A percentile compares a stretch with the other conserved stretches of the same genome.
These are phyloP conservation scores for Syzygium oleosum DNA, from an alignment of 345 rosid species.

Conservation along the genomic window DNA sequence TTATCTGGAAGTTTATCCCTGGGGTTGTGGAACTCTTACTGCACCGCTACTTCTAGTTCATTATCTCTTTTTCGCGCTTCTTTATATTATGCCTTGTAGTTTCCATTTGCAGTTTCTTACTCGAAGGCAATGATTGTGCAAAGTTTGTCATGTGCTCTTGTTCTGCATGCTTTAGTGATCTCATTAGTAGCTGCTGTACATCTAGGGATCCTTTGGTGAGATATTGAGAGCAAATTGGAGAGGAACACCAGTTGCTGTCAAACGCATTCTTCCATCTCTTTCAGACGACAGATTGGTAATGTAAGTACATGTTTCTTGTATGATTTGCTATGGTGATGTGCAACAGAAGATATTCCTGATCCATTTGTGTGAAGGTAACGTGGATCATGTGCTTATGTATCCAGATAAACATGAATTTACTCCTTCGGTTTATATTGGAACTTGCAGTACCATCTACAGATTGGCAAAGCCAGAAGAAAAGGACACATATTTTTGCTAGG, in stretches of 20 bases:
- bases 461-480: not conserved
- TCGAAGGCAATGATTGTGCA: not conserved
- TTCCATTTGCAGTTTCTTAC: not conserved
- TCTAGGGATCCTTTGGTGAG: constrained; percentile 97
- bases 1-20: not conserved
- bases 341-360: not conserved
- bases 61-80: not conserved
- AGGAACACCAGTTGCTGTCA: constrained; percentile 97
- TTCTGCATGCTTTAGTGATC: not conserved
- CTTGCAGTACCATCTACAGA: not conserved
- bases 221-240: constrained; percentile 93
- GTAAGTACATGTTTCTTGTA: constrained; percentile 33
- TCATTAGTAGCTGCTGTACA: constrained; percentile 1
- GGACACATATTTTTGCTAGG: not conserved
- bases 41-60: not conserved
- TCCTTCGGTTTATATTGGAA: not conserved
- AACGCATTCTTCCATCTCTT: constrained; percentile 95
- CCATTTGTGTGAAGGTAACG: not conserved
- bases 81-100: not conserved
- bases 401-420: not conserved
- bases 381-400: not conserved
- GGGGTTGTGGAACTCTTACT: not conserved
- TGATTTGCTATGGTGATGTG: not conserved
- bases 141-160: not conserved
- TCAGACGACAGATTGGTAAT: constrained; percentile 98